Evolutionary conservation across 129 eudicot species (phyloP), one percentile per base, ranked within the genome.

Genomic region (Lonicera japonica): DNA sequence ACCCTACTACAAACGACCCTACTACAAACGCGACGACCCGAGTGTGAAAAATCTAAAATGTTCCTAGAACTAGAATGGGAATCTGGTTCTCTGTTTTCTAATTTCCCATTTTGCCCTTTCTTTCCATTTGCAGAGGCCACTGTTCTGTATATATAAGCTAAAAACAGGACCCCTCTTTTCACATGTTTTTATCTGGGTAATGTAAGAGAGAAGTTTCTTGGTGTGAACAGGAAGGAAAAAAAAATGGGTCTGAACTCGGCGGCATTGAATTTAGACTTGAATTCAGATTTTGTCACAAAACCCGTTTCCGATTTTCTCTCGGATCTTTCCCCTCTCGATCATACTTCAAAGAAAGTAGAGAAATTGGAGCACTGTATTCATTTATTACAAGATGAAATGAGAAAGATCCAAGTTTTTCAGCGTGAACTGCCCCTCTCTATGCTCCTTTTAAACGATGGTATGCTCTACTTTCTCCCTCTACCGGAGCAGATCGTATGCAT

Each of bases 391-490:
- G 66, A 66, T 21, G 90, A 83, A 63, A 22, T 70, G 54, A 24
- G 48, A 8, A 83, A 77, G 75, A 64, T 80, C 38, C 60, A 73
- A 11, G 80, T 55, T 18, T 83, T 79, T 36, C 63, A 67, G 47
- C 78, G 83, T 43, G 79, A 83, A 64, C 76, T 83, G 11, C 86
- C 86, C 46, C 6, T 69, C 51, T 79, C 70, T 45, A 56, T 70
- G 72, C 60, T 55, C 4, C 65, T 83, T 25, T 15, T 83, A 0
- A 63, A 58, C 15, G 83, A 80, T 54, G 90, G 90, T 83, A 47
- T 68, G 58, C 25, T 59, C n/a, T 7, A 4, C 56, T 21, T 29
- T 52, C 61, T 38, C 51, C 16, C 41, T 55, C 59, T 25, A 29
- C 36, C 6, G 36, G 36, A 29, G 6, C 36, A 29, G 36, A 29